Conservation (phyloP, 139 green algal genomes). For the Dunaliella primolecta region DNA sequence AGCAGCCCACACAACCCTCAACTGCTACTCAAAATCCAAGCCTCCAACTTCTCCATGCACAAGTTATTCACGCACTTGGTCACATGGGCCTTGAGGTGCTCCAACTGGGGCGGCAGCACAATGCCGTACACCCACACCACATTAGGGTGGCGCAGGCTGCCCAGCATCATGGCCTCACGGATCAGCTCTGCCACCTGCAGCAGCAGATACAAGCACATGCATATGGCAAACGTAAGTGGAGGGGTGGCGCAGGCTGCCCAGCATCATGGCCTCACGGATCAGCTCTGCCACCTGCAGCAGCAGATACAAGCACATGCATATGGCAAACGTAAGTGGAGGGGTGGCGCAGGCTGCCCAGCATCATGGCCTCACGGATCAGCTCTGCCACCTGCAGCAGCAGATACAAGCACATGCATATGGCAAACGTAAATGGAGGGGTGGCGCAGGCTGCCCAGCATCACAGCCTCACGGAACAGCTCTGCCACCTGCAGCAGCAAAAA, state of each 20-base stretch:
- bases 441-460: not conserved
- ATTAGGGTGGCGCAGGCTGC: conserved; percentile 53
- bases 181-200: conserved; percentile 59
- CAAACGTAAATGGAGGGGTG: too few relatives aligned
- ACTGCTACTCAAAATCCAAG: too few relatives aligned
- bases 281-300: conserved; percentile 55
- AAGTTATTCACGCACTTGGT: conserved; percentile 24
- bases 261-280: conserved; percentile 61
- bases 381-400: conserved; percentile 37
- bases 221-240: too few relatives aligned
- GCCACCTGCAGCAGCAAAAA: conserved; percentile 36
- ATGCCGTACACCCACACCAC: conserved; percentile 75
- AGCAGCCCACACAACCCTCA: too few relatives aligned
- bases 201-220: conserved; percentile 1
- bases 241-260: conserved; percentile 56
- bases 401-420: not conserved
- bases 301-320: not conserved
- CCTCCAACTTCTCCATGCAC: too few relatives aligned
- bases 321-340: too few relatives aligned
- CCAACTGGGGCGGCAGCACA: conserved; percentile 49
- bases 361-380: not conserved
- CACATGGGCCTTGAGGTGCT: conserved; percentile 20
- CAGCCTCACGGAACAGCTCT: not conserved
- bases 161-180: conserved; percentile 63
- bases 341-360: not conserved